Conservation (phyloP, 2,329 filamentous ascomycete species). For the Zasmidium citrigriseum region DNA sequence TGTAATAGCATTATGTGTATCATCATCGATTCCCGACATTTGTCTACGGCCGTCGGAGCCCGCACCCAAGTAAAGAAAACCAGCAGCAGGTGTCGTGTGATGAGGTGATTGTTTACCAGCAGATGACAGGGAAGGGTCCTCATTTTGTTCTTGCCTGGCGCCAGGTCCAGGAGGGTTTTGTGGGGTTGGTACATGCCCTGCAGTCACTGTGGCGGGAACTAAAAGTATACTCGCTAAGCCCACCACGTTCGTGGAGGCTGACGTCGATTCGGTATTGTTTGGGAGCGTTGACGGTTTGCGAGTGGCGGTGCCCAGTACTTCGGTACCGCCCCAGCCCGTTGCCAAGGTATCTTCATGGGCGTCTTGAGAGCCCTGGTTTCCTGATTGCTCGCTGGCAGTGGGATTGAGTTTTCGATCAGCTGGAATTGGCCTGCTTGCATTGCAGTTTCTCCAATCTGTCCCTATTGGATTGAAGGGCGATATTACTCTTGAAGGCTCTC, state of each 20-base stretch:
- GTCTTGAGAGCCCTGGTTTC: background rate
- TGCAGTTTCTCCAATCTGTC: background rate
- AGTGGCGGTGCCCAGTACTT: conserved; percentile 4
- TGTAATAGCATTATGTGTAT: background rate
- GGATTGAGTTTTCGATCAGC: background rate
- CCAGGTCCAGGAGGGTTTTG: background rate
- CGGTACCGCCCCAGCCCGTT: background rate
- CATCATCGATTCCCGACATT: background rate
- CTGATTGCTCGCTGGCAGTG: background rate
- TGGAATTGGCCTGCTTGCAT: background rate
- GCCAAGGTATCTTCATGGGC: background rate
- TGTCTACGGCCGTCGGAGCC: background rate
- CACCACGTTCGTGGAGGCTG: conserved; percentile 2
- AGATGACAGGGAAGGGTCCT: conserved; percentile 2
- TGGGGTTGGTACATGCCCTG: conserved; percentile 7
- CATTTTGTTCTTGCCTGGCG: background rate
- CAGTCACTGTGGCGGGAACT: conserved; percentile 3
- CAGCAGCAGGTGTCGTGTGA: conserved; percentile 1
- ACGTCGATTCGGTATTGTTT: background rate
- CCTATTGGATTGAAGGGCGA: background rate
- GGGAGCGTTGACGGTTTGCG: background rate
- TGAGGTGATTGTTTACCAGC: background rate
- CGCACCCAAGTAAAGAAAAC: background rate
- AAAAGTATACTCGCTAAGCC: conserved; percentile 4
- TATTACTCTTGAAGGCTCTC: background rate